Evolutionary conservation across 768 basidiomycete genomes (phyloP).

Genomic region (Boletus barrowsii): DNA sequence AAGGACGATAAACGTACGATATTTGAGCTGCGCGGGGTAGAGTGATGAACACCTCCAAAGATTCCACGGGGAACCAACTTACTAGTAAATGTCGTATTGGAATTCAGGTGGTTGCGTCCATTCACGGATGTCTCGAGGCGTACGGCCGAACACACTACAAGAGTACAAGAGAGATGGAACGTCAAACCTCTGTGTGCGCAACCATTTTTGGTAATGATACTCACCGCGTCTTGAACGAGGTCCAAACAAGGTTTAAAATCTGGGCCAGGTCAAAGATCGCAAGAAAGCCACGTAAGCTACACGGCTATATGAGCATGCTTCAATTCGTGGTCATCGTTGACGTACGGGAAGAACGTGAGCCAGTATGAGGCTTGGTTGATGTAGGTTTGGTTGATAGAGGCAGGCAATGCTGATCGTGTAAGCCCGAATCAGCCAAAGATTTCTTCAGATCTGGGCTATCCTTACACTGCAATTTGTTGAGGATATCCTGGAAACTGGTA

Average conservation of each 20-base stretch:
- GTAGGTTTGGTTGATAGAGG: constrained; percentile 79
- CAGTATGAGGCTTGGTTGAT: constrained; percentile 90
- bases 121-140: constrained; percentile 85
- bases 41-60: not conserved
- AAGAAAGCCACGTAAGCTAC: constrained; percentile 88
- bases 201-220: constrained; percentile 12
- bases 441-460: not conserved
- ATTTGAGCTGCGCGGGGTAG: constrained; percentile 43
- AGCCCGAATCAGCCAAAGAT: not conserved
- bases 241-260: constrained; percentile 83
- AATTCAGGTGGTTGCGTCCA: constrained; percentile 91
- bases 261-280: constrained; percentile 95
- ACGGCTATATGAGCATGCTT: constrained; percentile 6
- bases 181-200: not conserved
- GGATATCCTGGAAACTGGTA: constrained; percentile 42
- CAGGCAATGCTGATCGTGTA: constrained; percentile 63
- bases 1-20: constrained; percentile 38
- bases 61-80: constrained; percentile 28
- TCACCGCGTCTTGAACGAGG: constrained; percentile 80
- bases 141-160: constrained; percentile 74
- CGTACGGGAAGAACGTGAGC: constrained; percentile 93
- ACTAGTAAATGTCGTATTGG: constrained; percentile 84
- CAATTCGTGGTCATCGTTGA: constrained; percentile 7
- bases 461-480: constrained; percentile 45
- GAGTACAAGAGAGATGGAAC: not conserved